phyloP scores from a whole-genome alignment of 2,329 filamentous ascomycete genomes.

The Colletotrichum phormii region DNA sequence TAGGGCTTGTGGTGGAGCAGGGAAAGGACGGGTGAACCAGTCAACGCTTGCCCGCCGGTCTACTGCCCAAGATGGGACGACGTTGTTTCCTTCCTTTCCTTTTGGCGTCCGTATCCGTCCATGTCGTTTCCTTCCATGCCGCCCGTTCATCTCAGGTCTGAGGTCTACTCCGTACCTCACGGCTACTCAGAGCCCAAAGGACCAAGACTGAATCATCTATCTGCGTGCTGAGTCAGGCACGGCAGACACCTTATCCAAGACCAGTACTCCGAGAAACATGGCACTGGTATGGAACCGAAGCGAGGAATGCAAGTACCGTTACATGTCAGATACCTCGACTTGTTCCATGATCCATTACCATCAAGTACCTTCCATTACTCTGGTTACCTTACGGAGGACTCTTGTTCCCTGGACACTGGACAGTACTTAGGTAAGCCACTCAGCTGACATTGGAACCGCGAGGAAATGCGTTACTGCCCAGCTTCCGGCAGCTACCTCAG shows the following conservation, averaged over 20 bases:
- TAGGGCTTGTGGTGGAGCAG: constrained; percentile 6
- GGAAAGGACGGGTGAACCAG: constrained; percentile 24
- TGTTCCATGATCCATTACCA: neutral
- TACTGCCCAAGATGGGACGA: constrained; percentile 36
- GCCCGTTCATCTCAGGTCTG: neutral
- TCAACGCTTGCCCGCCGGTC: constrained; percentile 25
- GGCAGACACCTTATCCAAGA: neutral
- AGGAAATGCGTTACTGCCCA: too few relatives aligned
- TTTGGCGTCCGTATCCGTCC: constrained; percentile 17
- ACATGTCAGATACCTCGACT: neutral
- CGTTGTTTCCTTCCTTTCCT: constrained; percentile 27
- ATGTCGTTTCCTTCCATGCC: constrained; percentile 1
- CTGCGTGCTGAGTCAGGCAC: neutral
- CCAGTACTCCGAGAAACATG: neutral
- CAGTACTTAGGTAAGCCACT: neutral
- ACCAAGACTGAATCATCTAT: neutral
- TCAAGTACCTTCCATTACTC: neutral
- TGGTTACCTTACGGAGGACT: too few relatives aligned
- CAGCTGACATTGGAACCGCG: neutral
- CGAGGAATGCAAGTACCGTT: neutral
- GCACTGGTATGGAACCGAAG: neutral
- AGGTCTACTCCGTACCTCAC: too few relatives aligned
- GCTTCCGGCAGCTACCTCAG: neutral
- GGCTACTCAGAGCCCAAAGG: neutral
- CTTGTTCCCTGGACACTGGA: too few relatives aligned